These are phyloP conservation scores for Mikania micrantha DNA, from an alignment of 129 eudicot genomes.

Conservation along the genomic window DNA sequence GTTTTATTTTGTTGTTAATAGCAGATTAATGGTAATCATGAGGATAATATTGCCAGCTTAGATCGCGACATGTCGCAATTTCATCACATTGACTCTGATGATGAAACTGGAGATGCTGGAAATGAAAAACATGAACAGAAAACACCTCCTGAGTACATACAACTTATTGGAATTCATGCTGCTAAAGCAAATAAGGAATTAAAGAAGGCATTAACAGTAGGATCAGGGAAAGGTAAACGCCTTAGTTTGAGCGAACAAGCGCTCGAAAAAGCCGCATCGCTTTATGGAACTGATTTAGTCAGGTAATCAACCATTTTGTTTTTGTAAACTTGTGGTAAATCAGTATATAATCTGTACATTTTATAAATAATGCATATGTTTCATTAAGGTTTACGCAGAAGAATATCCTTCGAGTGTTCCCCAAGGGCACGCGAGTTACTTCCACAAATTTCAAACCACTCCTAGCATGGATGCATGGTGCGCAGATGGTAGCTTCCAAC, in stretches of 20 bases:
- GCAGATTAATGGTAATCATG: slow-evolving; percentile 28
- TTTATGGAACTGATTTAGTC: slow-evolving; percentile 55
- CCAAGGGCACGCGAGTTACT: slow-evolving; percentile 82
- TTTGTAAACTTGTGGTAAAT: neutral
- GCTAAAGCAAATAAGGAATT: slow-evolving; percentile 62
- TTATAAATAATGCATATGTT: neutral
- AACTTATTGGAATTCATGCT: slow-evolving; percentile 67
- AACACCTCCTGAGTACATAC: slow-evolving; percentile 44
- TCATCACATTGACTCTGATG: slow-evolving; percentile 27
- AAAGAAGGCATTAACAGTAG: slow-evolving; percentile 35
- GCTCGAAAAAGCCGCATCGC: slow-evolving; percentile 58
- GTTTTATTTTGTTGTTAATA: neutral
- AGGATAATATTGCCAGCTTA: too few species aligned
- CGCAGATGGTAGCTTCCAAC: slow-evolving; percentile 97
- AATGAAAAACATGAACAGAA: slow-evolving; percentile 29
- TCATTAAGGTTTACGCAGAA: slow-evolving; percentile 69
- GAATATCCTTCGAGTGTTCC: slow-evolving; percentile 72
- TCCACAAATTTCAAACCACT: slow-evolving; percentile 83
- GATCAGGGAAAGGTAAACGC: slow-evolving; percentile 45
- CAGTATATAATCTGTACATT: neutral
- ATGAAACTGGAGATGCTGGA: slow-evolving; percentile 27
- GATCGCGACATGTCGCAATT: too few species aligned
- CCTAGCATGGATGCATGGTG: slow-evolving; percentile 89
- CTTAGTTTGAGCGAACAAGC: slow-evolving; percentile 82
- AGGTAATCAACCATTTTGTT: slow-evolving; percentile 34